Evolutionary conservation across 192 early-diverging fungal species (phyloP), one percentile per base, ranked within the genome.

Genomic region (Coemansia sp.): DNA sequence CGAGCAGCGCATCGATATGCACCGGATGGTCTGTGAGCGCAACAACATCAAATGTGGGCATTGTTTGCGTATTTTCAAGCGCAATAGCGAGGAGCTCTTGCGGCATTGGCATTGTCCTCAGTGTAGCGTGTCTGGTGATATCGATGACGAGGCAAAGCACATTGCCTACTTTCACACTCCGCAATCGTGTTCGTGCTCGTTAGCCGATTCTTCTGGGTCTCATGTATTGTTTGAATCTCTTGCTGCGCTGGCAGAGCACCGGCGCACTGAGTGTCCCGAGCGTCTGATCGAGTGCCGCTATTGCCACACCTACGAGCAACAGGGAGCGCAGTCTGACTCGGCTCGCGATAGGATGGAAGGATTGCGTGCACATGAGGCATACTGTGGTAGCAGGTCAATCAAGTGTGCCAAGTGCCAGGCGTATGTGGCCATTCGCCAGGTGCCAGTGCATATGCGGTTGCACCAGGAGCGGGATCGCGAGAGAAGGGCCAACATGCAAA

Each of bases 361-460:
- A 10, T 67, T 92, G 25, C 60, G 59, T 35, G 73, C 67, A 11
- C 94, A 96, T 64, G 94, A 96, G 61, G 79, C 80, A 25, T 84
- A 85, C 30, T 96, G 94, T 59, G 94, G 94, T 15, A 80, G 76
- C 22, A 76, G 94, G 26, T 91, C 92, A 1, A 91, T 93, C 35
- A 58, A 72, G 29, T 96, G 92, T 57, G 77, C 79, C 35, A 87
- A 88, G 56, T 96, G 94, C 60, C 60, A 78, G 3, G 53, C 74
- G 29, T 73, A 78, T 17, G 85, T 94, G 13, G 77, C 80, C 25
- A 79, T 96, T 49, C 92, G 89, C 67, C 87, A 93, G 49, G 80
- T 93, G 1, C 81, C 79, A 26, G 66, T 81, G 1, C 91, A 96
- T 62, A 80, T 80, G 26, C 72, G 77, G 40, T 64, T 89, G 27